A percentile compares a stretch with the other conserved stretches of the same genome.
Evolutionary conservation across 352 stramenopile species (phyloP).

Genomic region (Thalassiosira delicatula): DNA sequence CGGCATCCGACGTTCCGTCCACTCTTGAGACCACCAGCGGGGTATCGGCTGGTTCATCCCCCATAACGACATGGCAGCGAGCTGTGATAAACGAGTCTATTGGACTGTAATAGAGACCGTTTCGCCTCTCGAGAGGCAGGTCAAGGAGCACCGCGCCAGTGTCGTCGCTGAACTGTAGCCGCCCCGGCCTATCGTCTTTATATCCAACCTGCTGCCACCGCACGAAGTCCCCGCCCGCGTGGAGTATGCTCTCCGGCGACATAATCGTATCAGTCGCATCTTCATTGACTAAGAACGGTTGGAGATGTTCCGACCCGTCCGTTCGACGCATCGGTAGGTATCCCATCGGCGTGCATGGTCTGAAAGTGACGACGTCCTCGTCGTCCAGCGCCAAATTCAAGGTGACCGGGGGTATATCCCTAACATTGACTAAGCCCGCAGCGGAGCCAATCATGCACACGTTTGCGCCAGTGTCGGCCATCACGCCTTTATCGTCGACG

Average conservation of each 20-base stretch:
- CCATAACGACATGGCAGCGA: too few relatives aligned
- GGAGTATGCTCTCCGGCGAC: slow-evolving; percentile 7
- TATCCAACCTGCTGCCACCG: background rate
- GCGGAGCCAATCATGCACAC: background rate
- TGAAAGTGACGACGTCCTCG: background rate
- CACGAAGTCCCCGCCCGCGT: background rate
- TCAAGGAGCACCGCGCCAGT: background rate
- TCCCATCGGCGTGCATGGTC: background rate
- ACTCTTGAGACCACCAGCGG: too few relatives aligned
- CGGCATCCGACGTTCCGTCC: too few relatives aligned
- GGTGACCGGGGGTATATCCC: background rate
- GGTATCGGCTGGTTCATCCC: too few relatives aligned
- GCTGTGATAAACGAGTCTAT: too few relatives aligned
- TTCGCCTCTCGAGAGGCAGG: background rate
- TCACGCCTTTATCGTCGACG: background rate
- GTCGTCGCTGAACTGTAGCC: background rate
- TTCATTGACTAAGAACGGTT: slow-evolving; percentile 6
- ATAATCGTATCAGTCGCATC: slow-evolving; percentile 17
- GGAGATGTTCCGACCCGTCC: background rate
- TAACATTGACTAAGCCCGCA: background rate
- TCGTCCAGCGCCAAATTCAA: background rate
- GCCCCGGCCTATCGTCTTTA: background rate
- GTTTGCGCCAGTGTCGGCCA: slow-evolving; percentile 8
- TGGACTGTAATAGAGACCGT: slow-evolving; percentile 8
- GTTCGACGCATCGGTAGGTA: background rate